These are phyloP conservation scores for Solioccasus polychromus DNA, from an alignment of 768 basidiomycete species.

Conservation along the genomic window DNA sequence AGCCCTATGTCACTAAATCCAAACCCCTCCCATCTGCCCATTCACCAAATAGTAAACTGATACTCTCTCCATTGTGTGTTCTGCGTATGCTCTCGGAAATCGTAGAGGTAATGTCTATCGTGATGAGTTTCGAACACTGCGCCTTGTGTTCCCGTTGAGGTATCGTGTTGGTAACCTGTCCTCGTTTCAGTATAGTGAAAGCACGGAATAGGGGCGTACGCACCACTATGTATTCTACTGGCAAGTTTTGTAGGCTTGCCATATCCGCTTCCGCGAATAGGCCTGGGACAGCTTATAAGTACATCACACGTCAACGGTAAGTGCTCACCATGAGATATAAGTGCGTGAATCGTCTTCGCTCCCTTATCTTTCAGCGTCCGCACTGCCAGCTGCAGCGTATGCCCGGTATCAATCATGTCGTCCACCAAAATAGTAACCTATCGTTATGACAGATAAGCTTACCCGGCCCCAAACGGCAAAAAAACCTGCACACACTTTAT, in stretches of 20 bases:
- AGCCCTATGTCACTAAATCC: constrained; percentile 25
- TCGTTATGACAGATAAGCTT: not conserved
- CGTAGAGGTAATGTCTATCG: constrained; percentile 87
- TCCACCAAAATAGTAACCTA: constrained; percentile 94
- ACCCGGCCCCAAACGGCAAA: constrained; percentile 7
- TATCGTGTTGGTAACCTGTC: constrained; percentile 90
- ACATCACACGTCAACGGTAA: constrained; percentile 1
- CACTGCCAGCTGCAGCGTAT: constrained; percentile 81
- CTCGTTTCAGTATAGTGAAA: constrained; percentile 6
- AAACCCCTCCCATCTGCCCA: constrained; percentile 53
- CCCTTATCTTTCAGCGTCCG: constrained; percentile 88
- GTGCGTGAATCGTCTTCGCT: constrained; percentile 78
- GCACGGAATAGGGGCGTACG: constrained; percentile 22
- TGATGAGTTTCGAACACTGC: constrained; percentile 72
- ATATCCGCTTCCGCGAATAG: constrained; percentile 77
- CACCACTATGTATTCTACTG: constrained; percentile 85
- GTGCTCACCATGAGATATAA: constrained; percentile 85
- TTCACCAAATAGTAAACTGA: constrained; percentile 83
- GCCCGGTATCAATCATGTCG: constrained; percentile 97
- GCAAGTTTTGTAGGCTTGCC: constrained; percentile 62
- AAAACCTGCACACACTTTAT: constrained; percentile 53
- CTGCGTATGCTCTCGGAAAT: constrained; percentile 95
- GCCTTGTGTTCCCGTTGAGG: constrained; percentile 72
- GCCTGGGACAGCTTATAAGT: constrained; percentile 41
- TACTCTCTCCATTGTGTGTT: constrained; percentile 92